phyloP scores from a whole-genome alignment of 495 filamentous ascomycete genomes.

The Neurospora terricola region DNA sequence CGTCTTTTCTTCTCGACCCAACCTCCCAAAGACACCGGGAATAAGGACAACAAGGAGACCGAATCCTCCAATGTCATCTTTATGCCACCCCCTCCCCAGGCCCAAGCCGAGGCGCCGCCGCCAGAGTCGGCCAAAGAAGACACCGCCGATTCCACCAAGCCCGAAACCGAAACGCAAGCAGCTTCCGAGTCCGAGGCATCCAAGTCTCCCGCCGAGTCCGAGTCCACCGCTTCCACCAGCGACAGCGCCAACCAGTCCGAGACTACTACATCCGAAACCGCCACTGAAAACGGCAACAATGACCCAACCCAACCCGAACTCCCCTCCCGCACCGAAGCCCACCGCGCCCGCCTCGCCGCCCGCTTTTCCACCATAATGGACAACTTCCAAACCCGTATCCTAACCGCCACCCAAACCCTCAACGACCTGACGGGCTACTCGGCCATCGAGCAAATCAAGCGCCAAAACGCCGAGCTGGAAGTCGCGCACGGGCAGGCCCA shows the following conservation, averaged over 20 bases:
- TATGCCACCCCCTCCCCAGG: background rate
- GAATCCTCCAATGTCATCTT: background rate
- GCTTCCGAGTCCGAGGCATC: background rate
- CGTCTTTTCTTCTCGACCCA: constrained; percentile 13
- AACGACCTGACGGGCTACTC: constrained; percentile 94
- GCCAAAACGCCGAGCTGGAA: constrained; percentile 65
- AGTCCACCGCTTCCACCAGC: background rate
- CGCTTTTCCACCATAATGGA: constrained; percentile 77
- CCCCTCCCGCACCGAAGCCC: constrained; percentile 67
- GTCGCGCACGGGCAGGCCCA: constrained; percentile 51
- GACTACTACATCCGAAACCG: no score
- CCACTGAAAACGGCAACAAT: background rate
- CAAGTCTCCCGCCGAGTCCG: constrained; percentile 2
- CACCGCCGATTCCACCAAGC: background rate
- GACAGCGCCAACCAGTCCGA: background rate
- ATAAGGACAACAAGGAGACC: background rate
- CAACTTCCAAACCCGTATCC: constrained; percentile 71
- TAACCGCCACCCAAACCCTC: constrained; percentile 74
- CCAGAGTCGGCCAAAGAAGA: background rate
- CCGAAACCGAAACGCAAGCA: background rate
- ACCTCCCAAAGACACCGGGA: constrained; percentile 9
- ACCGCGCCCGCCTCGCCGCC: constrained; percentile 61
- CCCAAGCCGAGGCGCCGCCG: background rate
- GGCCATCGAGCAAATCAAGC: constrained; percentile 78
- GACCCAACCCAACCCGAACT: constrained; percentile 34